phyloP scores from a whole-genome alignment of 169 alveolate species.

The Plasmodium reichenowi region DNA sequence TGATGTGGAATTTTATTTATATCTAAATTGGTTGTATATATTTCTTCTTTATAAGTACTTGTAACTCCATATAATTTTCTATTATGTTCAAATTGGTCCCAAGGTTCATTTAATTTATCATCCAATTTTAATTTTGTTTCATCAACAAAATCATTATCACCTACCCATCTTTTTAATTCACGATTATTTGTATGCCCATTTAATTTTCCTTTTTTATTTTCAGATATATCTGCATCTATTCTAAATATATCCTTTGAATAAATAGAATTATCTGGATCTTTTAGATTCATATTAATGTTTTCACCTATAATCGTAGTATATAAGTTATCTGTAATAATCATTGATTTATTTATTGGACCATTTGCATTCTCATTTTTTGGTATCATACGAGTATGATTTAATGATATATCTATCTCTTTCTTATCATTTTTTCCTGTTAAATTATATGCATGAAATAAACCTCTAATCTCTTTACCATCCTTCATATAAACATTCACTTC shows the following conservation, averaged over 20 bases:
- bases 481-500: conserved; percentile 72
- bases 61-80: conserved; percentile 73
- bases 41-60: conserved; percentile 80
- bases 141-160: conserved; percentile 24
- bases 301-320: conserved; percentile 49
- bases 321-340: conserved; percentile 56
- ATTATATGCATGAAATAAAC: conserved; percentile 67
- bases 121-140: conserved; percentile 50
- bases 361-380: conserved; percentile 45
- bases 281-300: conserved; percentile 50
- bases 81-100: conserved; percentile 74
- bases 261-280: conserved; percentile 64
- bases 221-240: conserved; percentile 71
- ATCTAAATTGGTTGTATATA: conserved; percentile 84
- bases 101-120: conserved; percentile 62
- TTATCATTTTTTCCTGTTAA: conserved; percentile 10
- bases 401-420: conserved; percentile 39
- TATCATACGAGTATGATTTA: conserved; percentile 44
- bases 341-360: conserved; percentile 72
- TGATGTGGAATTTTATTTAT: conserved; percentile 80
- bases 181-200: conserved; percentile 47
- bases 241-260: conserved; percentile 26
- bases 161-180: conserved; percentile 74
- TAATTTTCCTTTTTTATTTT: conserved; percentile 42
- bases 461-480: conserved; percentile 68